Percentiles rank a stretch among this genome's conserved stretches.
These are phyloP conservation scores for Arthrobotrys iridis DNA, from an alignment of 2,329 filamentous ascomycete species.

Conservation along the genomic window DNA sequence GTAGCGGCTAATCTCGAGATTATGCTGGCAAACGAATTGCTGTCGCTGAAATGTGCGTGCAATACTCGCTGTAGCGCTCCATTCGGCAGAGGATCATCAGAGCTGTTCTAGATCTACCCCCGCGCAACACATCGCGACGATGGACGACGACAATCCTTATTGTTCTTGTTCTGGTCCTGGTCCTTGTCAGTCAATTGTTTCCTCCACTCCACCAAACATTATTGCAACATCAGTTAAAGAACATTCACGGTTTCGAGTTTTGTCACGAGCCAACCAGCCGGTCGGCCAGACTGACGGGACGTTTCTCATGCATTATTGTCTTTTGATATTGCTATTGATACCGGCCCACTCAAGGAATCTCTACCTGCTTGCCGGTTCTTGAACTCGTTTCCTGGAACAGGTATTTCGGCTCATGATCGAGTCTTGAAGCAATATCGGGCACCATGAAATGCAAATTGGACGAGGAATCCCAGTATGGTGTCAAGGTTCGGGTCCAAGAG, in stretches of 20 bases:
- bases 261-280: background rate
- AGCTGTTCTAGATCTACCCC: conserved; percentile 3
- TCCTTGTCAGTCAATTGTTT: no score
- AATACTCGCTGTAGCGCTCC: background rate
- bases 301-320: conserved; percentile 22
- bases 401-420: conserved; percentile 17
- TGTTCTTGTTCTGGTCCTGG: no score
- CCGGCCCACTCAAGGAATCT: conserved; percentile 27
- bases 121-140: conserved; percentile 10
- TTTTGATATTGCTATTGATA: conserved; percentile 26
- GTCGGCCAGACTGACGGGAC: conserved; percentile 13
- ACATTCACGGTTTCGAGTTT: background rate
- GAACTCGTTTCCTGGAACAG: conserved; percentile 29
- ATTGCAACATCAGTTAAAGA: no score
- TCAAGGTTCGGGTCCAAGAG: conserved; percentile 42
- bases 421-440: conserved; percentile 29
- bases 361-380: conserved; percentile 39
- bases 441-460: conserved; percentile 4
- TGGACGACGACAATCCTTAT: background rate
- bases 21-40: conserved; percentile 1
- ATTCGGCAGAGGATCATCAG: conserved; percentile 28
- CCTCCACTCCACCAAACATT: background rate
- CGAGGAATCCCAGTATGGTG: conserved; percentile 40
- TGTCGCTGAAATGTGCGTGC: background rate
- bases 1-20: no score